These are phyloP conservation scores for Solanum hybrid DNA, from an alignment of 305 asterid genomes.

Conservation along the genomic window DNA sequence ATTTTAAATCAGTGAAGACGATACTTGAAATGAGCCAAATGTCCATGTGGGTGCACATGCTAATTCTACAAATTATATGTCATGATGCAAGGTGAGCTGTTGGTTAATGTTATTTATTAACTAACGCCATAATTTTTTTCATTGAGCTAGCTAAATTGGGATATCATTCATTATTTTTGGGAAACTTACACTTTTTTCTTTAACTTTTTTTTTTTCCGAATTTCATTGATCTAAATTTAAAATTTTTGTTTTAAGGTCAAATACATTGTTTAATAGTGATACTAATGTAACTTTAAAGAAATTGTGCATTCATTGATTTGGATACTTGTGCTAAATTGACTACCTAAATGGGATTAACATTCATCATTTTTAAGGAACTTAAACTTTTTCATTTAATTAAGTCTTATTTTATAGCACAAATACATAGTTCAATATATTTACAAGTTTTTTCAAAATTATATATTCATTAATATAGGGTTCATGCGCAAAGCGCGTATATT, in stretches of 20 bases:
- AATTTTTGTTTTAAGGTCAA: not conserved
- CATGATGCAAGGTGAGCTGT: not conserved
- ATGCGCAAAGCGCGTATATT: not conserved
- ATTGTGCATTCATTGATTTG: not conserved
- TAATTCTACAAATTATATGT: not conserved
- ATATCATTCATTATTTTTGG: not conserved
- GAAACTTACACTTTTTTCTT: not conserved
- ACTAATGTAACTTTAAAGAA: not conserved
- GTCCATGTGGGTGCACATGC: not conserved
- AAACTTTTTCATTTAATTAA: not conserved
- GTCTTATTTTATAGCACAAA: not conserved
- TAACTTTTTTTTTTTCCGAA: not conserved
- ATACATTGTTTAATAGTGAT: not conserved
- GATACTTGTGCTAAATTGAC: not conserved
- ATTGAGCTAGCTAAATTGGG: not conserved
- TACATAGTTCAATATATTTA: not conserved
- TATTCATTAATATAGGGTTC: not conserved
- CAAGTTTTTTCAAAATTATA: not conserved
- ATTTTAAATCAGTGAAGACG: not conserved
- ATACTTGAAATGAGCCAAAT: not conserved
- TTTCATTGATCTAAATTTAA: not conserved
- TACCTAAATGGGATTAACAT: not conserved
- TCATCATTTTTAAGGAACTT: not conserved
- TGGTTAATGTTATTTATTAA: not conserved
- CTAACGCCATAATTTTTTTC: not conserved